These are phyloP conservation scores for Puccinia polysora DNA, from an alignment of 1,284 basidiomycete species.

Conservation along the genomic window DNA sequence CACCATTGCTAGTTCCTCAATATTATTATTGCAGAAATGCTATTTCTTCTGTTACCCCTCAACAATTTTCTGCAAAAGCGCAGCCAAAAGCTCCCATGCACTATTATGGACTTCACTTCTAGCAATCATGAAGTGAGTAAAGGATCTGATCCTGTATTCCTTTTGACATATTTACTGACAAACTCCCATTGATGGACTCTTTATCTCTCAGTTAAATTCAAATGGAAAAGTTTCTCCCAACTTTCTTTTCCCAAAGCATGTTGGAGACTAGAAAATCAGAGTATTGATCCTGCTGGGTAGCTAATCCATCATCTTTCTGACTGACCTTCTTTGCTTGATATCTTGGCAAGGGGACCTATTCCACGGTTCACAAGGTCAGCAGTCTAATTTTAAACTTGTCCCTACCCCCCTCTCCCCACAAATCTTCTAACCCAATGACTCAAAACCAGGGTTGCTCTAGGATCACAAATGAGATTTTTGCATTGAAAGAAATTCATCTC, in stretches of 20 bases:
- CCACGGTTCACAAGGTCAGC: conserved; percentile 44
- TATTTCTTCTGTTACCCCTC: no score
- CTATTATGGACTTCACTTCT: no score
- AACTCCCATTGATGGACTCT: background rate
- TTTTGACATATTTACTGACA: background rate
- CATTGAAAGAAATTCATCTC: conserved; percentile 88
- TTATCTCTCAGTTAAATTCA: conserved; percentile 35
- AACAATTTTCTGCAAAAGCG: no score
- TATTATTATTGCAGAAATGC: no score
- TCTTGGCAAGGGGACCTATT: conserved; percentile 44
- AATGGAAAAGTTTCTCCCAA: conserved; percentile 42
- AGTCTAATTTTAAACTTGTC: background rate
- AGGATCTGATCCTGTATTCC: background rate
- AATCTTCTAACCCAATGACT: background rate
- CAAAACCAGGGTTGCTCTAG: conserved; percentile 55
- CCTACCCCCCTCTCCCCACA: background rate
- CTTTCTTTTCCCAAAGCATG: background rate
- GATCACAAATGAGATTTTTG: conserved; percentile 82
- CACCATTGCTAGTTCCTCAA: no score
- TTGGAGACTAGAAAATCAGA: background rate
- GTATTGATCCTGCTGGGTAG: background rate
- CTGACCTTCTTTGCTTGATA: background rate
- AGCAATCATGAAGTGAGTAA: conserved; percentile 38
- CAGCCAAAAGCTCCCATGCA: no score
- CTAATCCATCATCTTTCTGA: conserved; percentile 29